Conservation (phyloP, 164 flowering plant species). For the Kalanchoe fedtschenkoi region DNA sequence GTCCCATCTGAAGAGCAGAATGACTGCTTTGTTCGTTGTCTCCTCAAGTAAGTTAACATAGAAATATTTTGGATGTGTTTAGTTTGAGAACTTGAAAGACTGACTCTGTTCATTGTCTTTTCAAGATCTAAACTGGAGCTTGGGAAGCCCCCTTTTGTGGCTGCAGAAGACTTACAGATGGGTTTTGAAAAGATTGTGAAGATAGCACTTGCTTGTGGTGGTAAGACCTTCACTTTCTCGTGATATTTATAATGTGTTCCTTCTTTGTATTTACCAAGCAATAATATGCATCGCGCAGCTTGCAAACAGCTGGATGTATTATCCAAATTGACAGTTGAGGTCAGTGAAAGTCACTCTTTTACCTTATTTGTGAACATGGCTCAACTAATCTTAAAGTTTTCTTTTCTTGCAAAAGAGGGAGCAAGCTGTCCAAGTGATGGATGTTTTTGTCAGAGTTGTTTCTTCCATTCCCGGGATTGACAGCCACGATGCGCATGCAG, state of each 20-base stretch:
- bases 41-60: conserved; percentile 56
- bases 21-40: conserved; percentile 64
- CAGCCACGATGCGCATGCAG: conserved; percentile 80
- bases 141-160: conserved; percentile 78
- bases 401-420: conserved; percentile 39
- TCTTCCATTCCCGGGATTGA: conserved; percentile 76
- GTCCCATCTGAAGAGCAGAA: conserved; percentile 67
- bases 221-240: conserved; percentile 22
- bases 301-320: conserved; percentile 53
- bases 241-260: conserved; percentile 1
- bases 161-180: conserved; percentile 75
- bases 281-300: conserved; percentile 32
- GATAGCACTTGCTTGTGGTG: conserved; percentile 80
- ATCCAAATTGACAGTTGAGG: conserved; percentile 68
- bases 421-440: conserved; percentile 57
- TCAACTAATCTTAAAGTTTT: background rate
- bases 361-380: background rate
- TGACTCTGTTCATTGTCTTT: conserved; percentile 10
- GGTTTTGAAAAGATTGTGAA: conserved; percentile 92
- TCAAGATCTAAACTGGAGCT: conserved; percentile 61
- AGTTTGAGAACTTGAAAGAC: background rate
- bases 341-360: conserved; percentile 17
- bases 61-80: background rate
- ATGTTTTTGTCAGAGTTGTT: conserved; percentile 46
- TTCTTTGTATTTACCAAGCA: conserved; percentile 3